Base-by-base conservation (phyloP, 371 early-diverging fungal species). In the Syncephalastrum sp. region DNA sequence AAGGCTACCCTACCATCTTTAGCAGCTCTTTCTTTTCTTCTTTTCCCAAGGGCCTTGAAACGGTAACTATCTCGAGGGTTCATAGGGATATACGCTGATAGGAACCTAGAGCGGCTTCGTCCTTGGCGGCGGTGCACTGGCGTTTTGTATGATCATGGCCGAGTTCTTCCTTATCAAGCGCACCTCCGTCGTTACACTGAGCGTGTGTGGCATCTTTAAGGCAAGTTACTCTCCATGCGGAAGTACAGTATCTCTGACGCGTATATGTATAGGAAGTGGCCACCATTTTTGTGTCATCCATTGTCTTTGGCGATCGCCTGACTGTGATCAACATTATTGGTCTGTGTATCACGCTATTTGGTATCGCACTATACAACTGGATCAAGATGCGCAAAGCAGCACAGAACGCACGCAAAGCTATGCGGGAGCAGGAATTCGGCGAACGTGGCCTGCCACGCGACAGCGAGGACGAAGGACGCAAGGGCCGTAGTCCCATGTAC, bases 131-230 rank as follows among this genome's bases (percentile, higher is more conserved):
- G 96, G 96, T 4, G 47, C 87, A 42, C 56, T 94, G 44, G 95
- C 96, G 4, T 95, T 95, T 65, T 77, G 81, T 19, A 93, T 97
- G 95, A 88, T 93, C 8, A 76, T 90, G 47, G 80, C 90, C 4
- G 97, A 97, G 67, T 97, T 89, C 72, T 77, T 86, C 52, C 68
- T 96, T 47, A 94, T 97, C 60, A 81, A 89, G 54, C 83, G 83
- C 42, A 96, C 96, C 0, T 91, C 91, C 0, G 94, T 91, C 0
- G 85, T 97, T 1, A 94, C 97, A 0, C 69, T 97, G 38, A 92
- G 93, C 44, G 89, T 97, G 1, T 92, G 92, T 27, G 97, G 97
- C 44, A 95, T 95, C 56, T 83, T 90, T 58, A 96, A 95, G 66
- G 87, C 67, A 66, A 58, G 44, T 29, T 41, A 33, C 29, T 0